Evolutionary conservation across 176 grass and related monocot species (phyloP).

Genomic region (Oryza glumipatula): DNA sequence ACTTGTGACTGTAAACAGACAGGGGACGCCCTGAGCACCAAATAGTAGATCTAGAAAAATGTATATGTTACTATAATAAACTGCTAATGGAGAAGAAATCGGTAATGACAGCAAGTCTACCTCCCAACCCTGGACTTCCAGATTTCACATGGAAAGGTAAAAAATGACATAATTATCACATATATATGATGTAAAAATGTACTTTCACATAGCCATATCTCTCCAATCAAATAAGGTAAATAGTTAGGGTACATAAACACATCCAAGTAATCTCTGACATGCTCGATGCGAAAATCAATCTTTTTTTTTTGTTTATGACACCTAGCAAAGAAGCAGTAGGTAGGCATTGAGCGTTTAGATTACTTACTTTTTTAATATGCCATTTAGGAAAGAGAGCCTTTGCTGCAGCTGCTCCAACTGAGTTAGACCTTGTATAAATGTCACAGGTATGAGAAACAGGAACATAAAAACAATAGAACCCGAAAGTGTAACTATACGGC

Average conservation of each 20-base stretch:
- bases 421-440: slow-evolving; percentile 92
- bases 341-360: background rate
- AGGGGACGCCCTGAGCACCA: background rate
- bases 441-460: slow-evolving; percentile 78
- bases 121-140: background rate
- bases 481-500: slow-evolving; percentile 70
- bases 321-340: background rate
- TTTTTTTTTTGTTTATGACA: background rate
- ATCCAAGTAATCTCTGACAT: background rate
- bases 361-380: slow-evolving; percentile 78
- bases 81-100: background rate
- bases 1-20: background rate
- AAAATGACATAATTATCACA: background rate
- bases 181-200: background rate
- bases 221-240: background rate
- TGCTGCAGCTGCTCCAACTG: slow-evolving; percentile 84
- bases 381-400: slow-evolving; percentile 72
- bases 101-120: background rate
- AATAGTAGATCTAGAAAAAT: background rate
- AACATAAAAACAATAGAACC: slow-evolving; percentile 80
- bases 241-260: background rate
- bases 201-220: background rate
- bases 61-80: background rate
- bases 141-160: background rate
- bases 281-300: background rate